Evolutionary conservation across 768 basidiomycete species (phyloP).

Genomic region (Dentipellis sp.): DNA sequence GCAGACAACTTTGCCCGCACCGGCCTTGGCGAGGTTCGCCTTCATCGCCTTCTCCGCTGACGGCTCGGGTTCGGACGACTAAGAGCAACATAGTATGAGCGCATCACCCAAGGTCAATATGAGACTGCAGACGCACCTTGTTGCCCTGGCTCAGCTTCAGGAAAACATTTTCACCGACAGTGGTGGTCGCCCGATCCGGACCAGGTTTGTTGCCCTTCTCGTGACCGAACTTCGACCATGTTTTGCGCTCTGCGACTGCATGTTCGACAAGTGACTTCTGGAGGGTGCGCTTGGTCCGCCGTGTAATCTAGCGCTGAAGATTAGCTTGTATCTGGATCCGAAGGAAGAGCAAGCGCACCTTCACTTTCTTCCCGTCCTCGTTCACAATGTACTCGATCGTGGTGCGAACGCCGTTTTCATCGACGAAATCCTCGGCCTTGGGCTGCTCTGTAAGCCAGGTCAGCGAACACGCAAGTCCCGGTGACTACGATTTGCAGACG

Average conservation of each 20-base stretch:
- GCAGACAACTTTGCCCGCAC: constrained; percentile 85
- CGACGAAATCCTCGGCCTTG: constrained; percentile 62
- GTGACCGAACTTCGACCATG: constrained; percentile 89
- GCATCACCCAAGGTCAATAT: background rate
- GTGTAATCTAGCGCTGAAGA: constrained; percentile 55
- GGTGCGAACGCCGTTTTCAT: constrained; percentile 84
- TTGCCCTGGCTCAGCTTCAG: constrained; percentile 49
- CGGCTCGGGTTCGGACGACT: constrained; percentile 61
- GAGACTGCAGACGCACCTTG: constrained; percentile 39
- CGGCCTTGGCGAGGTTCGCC: constrained; percentile 56
- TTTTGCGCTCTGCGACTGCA: constrained; percentile 85
- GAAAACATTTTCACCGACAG: constrained; percentile 69
- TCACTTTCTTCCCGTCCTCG: constrained; percentile 92
- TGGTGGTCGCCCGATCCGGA: constrained; percentile 89
- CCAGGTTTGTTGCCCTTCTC: constrained; percentile 84
- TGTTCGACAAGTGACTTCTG: constrained; percentile 94
- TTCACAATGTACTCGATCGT: constrained; percentile 76
- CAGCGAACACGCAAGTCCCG: background rate
- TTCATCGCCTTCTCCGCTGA: constrained; percentile 60
- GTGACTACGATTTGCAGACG: background rate
- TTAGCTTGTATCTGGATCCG: background rate
- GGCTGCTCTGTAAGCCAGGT: constrained; percentile 29
- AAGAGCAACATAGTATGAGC: background rate
- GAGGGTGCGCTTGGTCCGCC: constrained; percentile 75
- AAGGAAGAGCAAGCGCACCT: constrained; percentile 39